These are phyloP conservation scores for Rhizopogon vesiculosus DNA, from an alignment of 768 basidiomycete species.

Conservation along the genomic window DNA sequence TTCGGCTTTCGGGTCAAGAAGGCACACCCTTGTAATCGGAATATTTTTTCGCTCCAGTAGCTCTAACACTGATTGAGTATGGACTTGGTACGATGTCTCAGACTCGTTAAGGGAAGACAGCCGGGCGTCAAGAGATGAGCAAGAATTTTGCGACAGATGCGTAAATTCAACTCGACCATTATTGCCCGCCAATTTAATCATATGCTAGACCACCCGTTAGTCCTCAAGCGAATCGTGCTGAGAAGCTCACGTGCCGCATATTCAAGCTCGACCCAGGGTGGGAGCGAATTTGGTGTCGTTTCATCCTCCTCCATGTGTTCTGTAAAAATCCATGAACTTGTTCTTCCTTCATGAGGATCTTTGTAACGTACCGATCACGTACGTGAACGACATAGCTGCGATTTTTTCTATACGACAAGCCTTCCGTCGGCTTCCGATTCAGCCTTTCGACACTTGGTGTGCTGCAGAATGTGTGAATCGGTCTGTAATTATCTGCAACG, in stretches of 20 bases:
- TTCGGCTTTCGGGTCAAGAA: slow-evolving; percentile 90
- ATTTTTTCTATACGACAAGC: neutral
- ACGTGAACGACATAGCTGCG: slow-evolving; percentile 39
- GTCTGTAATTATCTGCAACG: neutral
- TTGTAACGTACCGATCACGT: slow-evolving; percentile 48
- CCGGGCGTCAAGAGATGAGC: slow-evolving; percentile 40
- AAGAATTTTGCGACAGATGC: slow-evolving; percentile 73
- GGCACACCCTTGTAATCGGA: slow-evolving; percentile 64
- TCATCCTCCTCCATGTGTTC: slow-evolving; percentile 98
- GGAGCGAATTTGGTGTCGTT: slow-evolving; percentile 59
- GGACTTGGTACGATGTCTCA: slow-evolving; percentile 18
- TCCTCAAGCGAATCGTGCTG: slow-evolving; percentile 3
- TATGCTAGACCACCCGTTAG: slow-evolving; percentile 51
- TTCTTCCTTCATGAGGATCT: neutral
- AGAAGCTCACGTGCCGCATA: slow-evolving; percentile 54
- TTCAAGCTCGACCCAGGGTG: slow-evolving; percentile 91
- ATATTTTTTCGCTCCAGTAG: slow-evolving; percentile 19
- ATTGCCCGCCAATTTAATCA: slow-evolving; percentile 72
- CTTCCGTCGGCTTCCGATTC: neutral
- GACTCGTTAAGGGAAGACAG: slow-evolving; percentile 6
- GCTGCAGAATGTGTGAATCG: neutral
- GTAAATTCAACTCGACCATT: slow-evolving; percentile 74
- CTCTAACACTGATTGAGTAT: slow-evolving; percentile 12
- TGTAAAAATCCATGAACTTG: slow-evolving; percentile 22
- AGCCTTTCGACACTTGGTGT: neutral